Conservation (phyloP, 2,329 filamentous ascomycete genomes). For the Paraphoma chrysanthemicola region DNA sequence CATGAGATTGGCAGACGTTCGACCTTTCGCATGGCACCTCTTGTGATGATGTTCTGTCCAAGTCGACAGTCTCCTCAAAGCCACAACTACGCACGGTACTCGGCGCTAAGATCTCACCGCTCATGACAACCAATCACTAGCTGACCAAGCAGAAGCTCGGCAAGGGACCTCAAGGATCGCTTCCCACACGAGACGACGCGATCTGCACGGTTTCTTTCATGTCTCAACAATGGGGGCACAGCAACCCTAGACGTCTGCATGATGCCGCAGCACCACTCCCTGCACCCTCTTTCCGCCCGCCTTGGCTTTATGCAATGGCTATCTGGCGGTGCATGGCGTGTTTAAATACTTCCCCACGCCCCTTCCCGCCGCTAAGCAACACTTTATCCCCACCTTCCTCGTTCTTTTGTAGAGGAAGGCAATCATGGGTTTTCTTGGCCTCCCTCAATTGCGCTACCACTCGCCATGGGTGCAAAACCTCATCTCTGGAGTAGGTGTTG, state of each 20-base stretch:
- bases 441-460: conserved; percentile 37
- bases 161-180: conserved; percentile 1
- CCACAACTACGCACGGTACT: not conserved
- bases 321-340: not conserved
- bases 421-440: conserved; percentile 30
- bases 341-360: conserved; percentile 3
- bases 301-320: not conserved
- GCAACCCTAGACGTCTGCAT: conserved; percentile 5
- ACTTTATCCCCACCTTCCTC: not conserved
- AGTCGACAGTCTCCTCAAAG: not conserved
- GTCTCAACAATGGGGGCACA: conserved; percentile 1
- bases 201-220: not conserved
- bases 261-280: not conserved
- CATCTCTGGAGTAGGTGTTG: conserved; percentile 38
- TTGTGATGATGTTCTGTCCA: too few relatives aligned
- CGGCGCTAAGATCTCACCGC: not conserved
- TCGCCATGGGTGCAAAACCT: conserved; percentile 41
- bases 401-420: not conserved
- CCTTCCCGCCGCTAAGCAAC: not conserved
- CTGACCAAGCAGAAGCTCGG: conserved; percentile 1
- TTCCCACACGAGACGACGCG: conserved; percentile 1
- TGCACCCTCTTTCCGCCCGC: not conserved
- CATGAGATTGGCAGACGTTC: too few relatives aligned
- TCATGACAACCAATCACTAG: not conserved
- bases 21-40: too few relatives aligned